Evolutionary conservation across 2,329 filamentous ascomycete genomes (phyloP).

Genomic region (Aspergillus terreus): DNA sequence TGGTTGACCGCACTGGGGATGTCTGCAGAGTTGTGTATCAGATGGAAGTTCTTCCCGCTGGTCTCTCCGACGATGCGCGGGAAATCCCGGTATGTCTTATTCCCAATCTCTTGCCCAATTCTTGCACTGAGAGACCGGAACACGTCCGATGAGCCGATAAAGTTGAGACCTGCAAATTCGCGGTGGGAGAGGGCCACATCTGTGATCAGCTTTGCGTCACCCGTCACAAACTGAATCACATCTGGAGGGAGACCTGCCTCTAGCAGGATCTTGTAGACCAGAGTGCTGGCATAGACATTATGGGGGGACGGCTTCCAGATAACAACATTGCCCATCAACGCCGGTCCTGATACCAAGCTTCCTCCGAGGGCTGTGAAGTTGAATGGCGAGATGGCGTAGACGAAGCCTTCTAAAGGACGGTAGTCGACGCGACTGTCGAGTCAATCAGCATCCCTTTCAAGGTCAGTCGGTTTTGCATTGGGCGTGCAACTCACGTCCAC

Average conservation of each 20-base stretch:
- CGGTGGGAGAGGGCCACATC: conserved; percentile 69
- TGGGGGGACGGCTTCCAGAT: conserved; percentile 92
- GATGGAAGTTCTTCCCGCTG: conserved; percentile 87
- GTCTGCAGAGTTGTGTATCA: conserved; percentile 72
- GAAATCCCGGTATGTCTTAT: conserved; percentile 75
- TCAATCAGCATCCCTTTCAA: background rate
- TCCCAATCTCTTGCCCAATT: conserved; percentile 73
- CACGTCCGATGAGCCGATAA: conserved; percentile 83
- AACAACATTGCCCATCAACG: conserved; percentile 89
- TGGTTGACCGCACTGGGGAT: conserved; percentile 72
- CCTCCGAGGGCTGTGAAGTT: conserved; percentile 95
- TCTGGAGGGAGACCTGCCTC: conserved; percentile 84
- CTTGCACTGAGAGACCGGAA: conserved; percentile 84
- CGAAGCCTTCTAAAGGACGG: conserved; percentile 85
- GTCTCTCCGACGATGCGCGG: conserved; percentile 85
- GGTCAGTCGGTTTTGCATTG: no score
- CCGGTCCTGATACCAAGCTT: conserved; percentile 77
- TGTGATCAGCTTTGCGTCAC: conserved; percentile 79
- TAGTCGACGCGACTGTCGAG: conserved; percentile 68
- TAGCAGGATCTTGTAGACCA: conserved; percentile 85
- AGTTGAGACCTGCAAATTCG: conserved; percentile 82
- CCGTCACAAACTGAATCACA: conserved; percentile 90
- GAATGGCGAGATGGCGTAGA: conserved; percentile 90
- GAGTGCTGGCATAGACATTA: conserved; percentile 79
- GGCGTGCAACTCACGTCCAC: conserved; percentile 62